Evolutionary conservation across 768 basidiomycete species (phyloP).

Genomic region (Tulasnella sp.): DNA sequence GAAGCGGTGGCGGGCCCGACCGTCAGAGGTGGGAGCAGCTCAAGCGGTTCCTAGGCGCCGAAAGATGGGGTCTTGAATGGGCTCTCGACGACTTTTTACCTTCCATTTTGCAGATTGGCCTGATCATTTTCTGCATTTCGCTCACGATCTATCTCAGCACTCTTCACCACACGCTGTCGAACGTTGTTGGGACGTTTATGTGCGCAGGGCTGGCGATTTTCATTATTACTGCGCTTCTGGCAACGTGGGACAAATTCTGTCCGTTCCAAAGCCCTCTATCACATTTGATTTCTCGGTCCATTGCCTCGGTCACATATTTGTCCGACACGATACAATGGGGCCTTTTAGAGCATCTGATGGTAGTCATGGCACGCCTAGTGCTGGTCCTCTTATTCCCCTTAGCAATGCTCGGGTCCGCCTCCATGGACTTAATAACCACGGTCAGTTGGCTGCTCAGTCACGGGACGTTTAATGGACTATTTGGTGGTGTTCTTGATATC

Average conservation of each 20-base stretch:
- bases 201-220: not conserved
- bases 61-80: not conserved
- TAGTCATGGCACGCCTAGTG: too few relatives aligned
- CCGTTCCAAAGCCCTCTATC: not conserved
- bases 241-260: not conserved
- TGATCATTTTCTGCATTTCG: not conserved
- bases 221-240: not conserved
- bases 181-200: not conserved
- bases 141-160: not conserved
- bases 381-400: not conserved
- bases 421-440: too few relatives aligned
- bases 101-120: not conserved
- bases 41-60: not conserved
- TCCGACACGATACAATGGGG: not conserved
- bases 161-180: not conserved
- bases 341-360: not conserved
- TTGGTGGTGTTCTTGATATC: too few relatives aligned
- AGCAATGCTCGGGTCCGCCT: too few relatives aligned
- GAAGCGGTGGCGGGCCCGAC: not conserved
- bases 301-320: not conserved
- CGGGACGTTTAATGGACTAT: too few relatives aligned
- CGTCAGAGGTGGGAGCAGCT: not conserved
- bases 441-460: too few relatives aligned
- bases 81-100: not conserved
- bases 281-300: not conserved